A percentile compares a stretch with the other conserved stretches of the same genome.
phyloP scores from a whole-genome alignment of 2,329 filamentous ascomycete species.

The Spiromastix sp. region DNA sequence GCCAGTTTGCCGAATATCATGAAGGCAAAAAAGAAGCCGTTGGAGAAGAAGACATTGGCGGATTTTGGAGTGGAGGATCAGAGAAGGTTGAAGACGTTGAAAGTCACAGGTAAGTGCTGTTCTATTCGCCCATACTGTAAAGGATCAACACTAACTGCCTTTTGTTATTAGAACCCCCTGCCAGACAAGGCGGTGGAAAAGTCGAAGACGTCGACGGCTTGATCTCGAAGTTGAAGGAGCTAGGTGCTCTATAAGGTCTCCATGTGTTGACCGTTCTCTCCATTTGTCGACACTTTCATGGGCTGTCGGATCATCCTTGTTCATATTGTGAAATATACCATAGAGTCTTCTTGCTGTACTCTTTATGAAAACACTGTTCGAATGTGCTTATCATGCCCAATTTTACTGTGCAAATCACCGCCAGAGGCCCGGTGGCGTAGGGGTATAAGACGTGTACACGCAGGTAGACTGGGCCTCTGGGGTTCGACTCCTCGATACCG shows the following conservation, averaged over 20 bases:
- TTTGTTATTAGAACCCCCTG: constrained; percentile 58
- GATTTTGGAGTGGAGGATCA: constrained; percentile 71
- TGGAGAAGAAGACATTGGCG: constrained; percentile 79
- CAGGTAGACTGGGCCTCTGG: too few species aligned
- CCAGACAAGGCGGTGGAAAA: constrained; percentile 87
- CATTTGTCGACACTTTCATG: too few species aligned
- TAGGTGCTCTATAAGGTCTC: constrained; percentile 66
- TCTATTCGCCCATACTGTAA: neutral
- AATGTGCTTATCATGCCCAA: too few species aligned
- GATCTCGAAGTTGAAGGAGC: constrained; percentile 85
- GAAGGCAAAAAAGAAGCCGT: constrained; percentile 99
- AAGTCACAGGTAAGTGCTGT: constrained; percentile 61
- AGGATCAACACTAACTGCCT: constrained; percentile 6
- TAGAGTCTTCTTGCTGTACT: too few species aligned
- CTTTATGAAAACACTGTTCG: too few species aligned
- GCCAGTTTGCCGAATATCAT: constrained; percentile 96
- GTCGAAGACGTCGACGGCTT: constrained; percentile 96
- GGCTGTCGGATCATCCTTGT: too few species aligned
- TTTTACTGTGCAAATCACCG: too few species aligned
- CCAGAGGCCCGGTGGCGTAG: too few species aligned
- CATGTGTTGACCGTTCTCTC: neutral
- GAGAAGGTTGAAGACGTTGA: constrained; percentile 75
- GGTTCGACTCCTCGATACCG: too few species aligned
- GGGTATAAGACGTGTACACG: too few species aligned
- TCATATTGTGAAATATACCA: too few species aligned